A percentile compares a stretch with the other conserved stretches of the same genome.
phyloP scores from a whole-genome alignment of 495 filamentous ascomycete species.

The Terfezia boudieri region DNA sequence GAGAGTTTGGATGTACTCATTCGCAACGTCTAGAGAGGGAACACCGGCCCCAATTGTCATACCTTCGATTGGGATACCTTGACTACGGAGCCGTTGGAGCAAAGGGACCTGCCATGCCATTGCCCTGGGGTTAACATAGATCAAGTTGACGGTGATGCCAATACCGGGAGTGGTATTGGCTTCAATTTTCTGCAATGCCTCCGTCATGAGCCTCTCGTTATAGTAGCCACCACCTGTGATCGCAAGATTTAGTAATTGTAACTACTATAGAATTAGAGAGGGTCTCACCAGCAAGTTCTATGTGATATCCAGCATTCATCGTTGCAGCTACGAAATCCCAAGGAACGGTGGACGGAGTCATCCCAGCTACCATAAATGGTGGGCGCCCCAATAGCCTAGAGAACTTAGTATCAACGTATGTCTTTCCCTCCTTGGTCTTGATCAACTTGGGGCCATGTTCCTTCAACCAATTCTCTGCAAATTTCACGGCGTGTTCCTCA shows the following conservation, averaged over 20 bases:
- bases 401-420: slow-evolving; percentile 95
- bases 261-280: no score
- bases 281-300: slow-evolving; percentile 43
- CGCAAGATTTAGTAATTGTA: not conserved
- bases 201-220: slow-evolving; percentile 71
- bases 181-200: slow-evolving; percentile 74
- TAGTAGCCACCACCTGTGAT: slow-evolving; percentile 65
- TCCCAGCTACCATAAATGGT: slow-evolving; percentile 80
- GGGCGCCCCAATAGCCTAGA: slow-evolving; percentile 74
- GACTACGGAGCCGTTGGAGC: slow-evolving; percentile 57
- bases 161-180: slow-evolving; percentile 68
- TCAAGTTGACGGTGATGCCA: slow-evolving; percentile 82
- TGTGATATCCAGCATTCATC: slow-evolving; percentile 87
- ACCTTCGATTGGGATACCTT: slow-evolving; percentile 84
- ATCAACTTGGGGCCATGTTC: slow-evolving; percentile 76
- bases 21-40: slow-evolving; percentile 78
- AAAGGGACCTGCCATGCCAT: slow-evolving; percentile 98
- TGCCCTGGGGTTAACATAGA: slow-evolving; percentile 87
- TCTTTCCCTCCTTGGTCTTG: slow-evolving; percentile 65
- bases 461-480: slow-evolving; percentile 94
- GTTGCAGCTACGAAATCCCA: slow-evolving; percentile 93
- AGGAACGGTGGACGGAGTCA: slow-evolving; percentile 84
- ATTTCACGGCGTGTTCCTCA: slow-evolving; percentile 77
- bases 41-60: slow-evolving; percentile 88
- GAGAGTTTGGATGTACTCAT: slow-evolving; percentile 85